Base-by-base conservation (phyloP, 257 asterid genomes). In the Ehretia macrophylla region DNA sequence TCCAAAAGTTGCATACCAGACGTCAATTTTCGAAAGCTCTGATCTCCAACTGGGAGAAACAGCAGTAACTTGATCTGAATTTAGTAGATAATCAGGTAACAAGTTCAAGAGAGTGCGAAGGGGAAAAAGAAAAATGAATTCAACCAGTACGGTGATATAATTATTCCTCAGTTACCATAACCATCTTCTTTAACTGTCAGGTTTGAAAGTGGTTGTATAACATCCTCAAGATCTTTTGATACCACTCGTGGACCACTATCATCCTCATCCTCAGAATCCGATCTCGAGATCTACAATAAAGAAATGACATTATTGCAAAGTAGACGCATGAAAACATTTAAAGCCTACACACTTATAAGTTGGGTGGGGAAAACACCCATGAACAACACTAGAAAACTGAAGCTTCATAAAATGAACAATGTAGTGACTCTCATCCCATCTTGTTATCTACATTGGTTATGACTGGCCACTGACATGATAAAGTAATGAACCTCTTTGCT, bases 1-100 rank as follows among this genome's bases (percentile, higher is more conserved):
- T 69, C 98, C 98, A 66, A 17, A 92, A 38, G 88, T 39, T 40
- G 98, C 98, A 78, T 88, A 92, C 97, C 96, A 92, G 58, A 88
- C 18, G 55, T 79, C 51, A 62, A 78, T 72, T 72, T 79, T 78
- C 10, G 87, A 79, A 67, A 84, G 88, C 68, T 85, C 89, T 51
- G 79, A 73, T 72, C 95, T 81, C 97, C 95, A 92, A 53, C 77
- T 56, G 58, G 76, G 76, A 62, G 66, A 55, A 70, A 66, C 59
- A 17, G 63, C 20, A 65, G 27, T 55, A 40, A 64, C 77, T 53
- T 67, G 73, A 66, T 65, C 95, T 85, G 68, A 62, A 48, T 56
- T 37, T 60, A 64, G 56, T 46, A 68, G 71, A 67, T 20, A 50
- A 51, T 66, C 42, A 44, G 50, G 53, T 75, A 35, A 58, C 68